Evolutionary conservation across 2,329 filamentous ascomycete species (phyloP), one percentile per base, ranked within the genome.

Genomic region (Fusarium newnesense): DNA sequence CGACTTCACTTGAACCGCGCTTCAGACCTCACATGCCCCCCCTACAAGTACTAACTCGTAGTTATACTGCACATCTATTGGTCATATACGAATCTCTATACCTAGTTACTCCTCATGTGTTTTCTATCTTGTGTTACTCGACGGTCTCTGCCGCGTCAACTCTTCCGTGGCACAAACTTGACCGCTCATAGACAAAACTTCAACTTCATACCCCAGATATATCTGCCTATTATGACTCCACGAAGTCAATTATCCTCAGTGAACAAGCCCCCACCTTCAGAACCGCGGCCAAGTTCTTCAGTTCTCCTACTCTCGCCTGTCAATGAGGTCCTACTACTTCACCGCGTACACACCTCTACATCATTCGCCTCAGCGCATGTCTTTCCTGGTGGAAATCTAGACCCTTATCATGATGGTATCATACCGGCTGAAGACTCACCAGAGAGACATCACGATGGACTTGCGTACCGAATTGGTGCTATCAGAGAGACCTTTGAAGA

Each of bases 401-500:
- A 94, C 18, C 82, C 89, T 1, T 88, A 89, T 26, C 94, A 97
- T 77, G 96, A 98, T 76, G 95, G 93, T 6, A 74, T 74, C 0
- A 80, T 89, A 3, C 86, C 87, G 0, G 72, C 70, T 1, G 75
- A 79, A 0, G 86, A 86, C 21, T 85, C 89, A 34, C 81, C 85
- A 0, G 84, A 82, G 15, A 84, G 92, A 18, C 95, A 98, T 76
- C 81, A 85, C 16, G 95, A 98, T 79, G 90, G 90, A 2, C 83
- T 85, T 1, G 88, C 90, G 7, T 98, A 98, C 79, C 87, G 95
- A n/a, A 83, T 94, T 40, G 95, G 92, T 10, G 96, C 95, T 1
- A 90, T 98, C 30, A 87, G 96, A 11, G 96, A 98, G 85, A 94
- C 94, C 0, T 98, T 98, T 79, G 96, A 99, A 80, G 96, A 98